Percentiles rank a stretch among this genome's conserved stretches.
Conservation (phyloP, 2,329 filamentous ascomycete species). For the Xylaria hypoxylon region DNA sequence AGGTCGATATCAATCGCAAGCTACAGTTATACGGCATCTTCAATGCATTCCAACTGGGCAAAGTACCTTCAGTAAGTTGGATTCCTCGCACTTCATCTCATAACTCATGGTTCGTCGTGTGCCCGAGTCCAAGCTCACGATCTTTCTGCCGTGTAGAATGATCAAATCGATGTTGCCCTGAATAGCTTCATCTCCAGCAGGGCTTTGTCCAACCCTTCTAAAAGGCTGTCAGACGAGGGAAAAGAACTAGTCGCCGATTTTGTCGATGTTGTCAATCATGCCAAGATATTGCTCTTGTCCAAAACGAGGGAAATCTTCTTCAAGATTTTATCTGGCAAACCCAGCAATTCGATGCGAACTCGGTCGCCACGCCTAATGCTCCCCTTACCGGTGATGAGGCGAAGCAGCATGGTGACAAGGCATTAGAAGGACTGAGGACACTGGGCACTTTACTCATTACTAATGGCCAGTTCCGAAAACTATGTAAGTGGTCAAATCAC, state of each 20-base stretch:
- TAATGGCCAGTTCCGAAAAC: conserved; percentile 95
- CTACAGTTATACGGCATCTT: conserved; percentile 94
- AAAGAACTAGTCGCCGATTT: conserved; percentile 81
- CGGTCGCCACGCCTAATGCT: conserved; percentile 70
- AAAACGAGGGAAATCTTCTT: conserved; percentile 95
- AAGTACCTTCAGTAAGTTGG: conserved; percentile 81
- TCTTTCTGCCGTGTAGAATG: conserved; percentile 69
- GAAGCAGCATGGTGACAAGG: conserved; percentile 85
- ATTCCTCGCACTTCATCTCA: conserved; percentile 34
- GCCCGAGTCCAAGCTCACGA: conserved; percentile 30
- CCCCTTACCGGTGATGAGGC: conserved; percentile 81
- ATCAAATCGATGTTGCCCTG: conserved; percentile 93
- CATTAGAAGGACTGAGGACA: conserved; percentile 85
- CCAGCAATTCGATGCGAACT: conserved; percentile 75
- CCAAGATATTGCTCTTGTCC: conserved; percentile 82
- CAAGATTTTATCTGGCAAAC: conserved; percentile 99
- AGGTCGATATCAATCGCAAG: conserved; percentile 90
- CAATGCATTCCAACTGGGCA: conserved; percentile 86
- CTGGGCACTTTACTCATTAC: conserved; percentile 90
- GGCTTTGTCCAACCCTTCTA: conserved; percentile 75
- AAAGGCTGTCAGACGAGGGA: conserved; percentile 85
- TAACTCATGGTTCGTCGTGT: not conserved
- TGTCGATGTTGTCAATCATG: conserved; percentile 81
- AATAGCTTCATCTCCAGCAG: conserved; percentile 85
- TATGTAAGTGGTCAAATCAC: conserved; percentile 72